Base-by-base conservation (phyloP, 2,329 filamentous ascomycete species). In the Verruconis gallopava region DNA sequence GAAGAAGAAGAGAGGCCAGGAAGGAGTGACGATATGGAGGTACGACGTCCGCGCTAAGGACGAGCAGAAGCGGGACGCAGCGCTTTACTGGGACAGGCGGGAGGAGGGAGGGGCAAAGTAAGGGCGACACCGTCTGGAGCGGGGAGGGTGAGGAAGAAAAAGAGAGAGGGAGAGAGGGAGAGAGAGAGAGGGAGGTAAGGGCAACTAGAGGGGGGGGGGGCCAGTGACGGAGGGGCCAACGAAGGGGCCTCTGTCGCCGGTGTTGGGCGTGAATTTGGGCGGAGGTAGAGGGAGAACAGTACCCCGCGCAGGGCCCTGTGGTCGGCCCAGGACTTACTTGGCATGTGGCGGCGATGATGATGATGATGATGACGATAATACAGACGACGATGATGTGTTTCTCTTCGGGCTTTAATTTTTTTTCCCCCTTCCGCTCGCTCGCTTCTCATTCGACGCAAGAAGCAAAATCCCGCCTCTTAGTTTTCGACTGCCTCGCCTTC, bases 1-100 rank as follows among this genome's bases (percentile, higher is more conserved):
- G 4, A 45, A 49, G 25, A 17, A 3, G 38, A 41, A 5, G 14
- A 40, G 14, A 40, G 49, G 42, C 41, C 48, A 38, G 47, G 48
- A 15, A 34, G 40, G 20, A 40, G 38, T 20, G 42, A 47, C 12
- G 44, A 47, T 19, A 42, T 46, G 18, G 35, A 37, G 9, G 18
- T 34, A 18, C 21, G 14, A n/a, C 13, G 18, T 30, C 38, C 30
- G 22, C 9, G 13, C 6, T n/a, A 40, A 39, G 21, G 25, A 30
- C 9, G 25, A 9, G 25, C n/a, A 9, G 25, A 30, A 30, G 25
- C n/a, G n/a, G n/a, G n/a, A n/a, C n/a, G n/a, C n/a, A n/a, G n/a
- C n/a, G n/a, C n/a, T n/a, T n/a, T n/a, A n/a, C n/a, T n/a, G n/a
- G 37, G 22, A 21, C 38, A 13, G 17, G 12, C 35, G 21, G 30